Evolutionary conservation across 768 basidiomycete genomes (phyloP).

Genomic region (Ramaria rubella): DNA sequence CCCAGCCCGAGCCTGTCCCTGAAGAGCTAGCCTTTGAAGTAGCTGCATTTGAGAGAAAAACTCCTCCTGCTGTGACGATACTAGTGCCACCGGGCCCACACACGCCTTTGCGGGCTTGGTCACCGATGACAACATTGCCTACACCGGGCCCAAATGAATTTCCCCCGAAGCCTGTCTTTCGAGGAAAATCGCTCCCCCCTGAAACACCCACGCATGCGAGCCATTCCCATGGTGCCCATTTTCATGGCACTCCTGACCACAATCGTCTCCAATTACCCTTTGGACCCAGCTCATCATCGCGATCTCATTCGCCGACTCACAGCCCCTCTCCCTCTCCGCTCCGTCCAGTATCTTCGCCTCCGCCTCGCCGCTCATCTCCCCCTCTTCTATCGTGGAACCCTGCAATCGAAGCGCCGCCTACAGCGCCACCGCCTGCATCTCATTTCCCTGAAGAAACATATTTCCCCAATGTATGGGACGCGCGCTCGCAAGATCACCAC

Average conservation of each 20-base stretch:
- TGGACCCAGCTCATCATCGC: neutral
- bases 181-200: slow-evolving; percentile 42
- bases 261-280: slow-evolving; percentile 19
- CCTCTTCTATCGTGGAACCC: slow-evolving; percentile 77
- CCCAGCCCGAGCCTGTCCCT: slow-evolving; percentile 5
- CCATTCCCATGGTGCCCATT: slow-evolving; percentile 10
- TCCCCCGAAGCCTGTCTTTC: slow-evolving; percentile 55
- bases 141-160: slow-evolving; percentile 58
- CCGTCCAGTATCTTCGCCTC: slow-evolving; percentile 23
- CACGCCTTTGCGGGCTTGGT: neutral
- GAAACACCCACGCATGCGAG: slow-evolving; percentile 18
- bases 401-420: slow-evolving; percentile 64
- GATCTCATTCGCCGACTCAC: neutral
- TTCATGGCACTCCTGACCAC: slow-evolving; percentile 21
- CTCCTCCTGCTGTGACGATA: neutral
- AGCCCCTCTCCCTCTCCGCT: no score
- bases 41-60: no score
- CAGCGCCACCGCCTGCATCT: slow-evolving; percentile 42
- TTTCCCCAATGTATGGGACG: slow-evolving; percentile 86
- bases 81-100: neutral
- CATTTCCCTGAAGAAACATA: slow-evolving; percentile 70
- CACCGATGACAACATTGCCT: slow-evolving; percentile 43
- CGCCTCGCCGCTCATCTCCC: slow-evolving; percentile 47
- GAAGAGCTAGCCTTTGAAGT: no score
- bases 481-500: slow-evolving; percentile 37